Base-by-base conservation (phyloP, 768 basidiomycete genomes). In the Tulasnella sp. region DNA sequence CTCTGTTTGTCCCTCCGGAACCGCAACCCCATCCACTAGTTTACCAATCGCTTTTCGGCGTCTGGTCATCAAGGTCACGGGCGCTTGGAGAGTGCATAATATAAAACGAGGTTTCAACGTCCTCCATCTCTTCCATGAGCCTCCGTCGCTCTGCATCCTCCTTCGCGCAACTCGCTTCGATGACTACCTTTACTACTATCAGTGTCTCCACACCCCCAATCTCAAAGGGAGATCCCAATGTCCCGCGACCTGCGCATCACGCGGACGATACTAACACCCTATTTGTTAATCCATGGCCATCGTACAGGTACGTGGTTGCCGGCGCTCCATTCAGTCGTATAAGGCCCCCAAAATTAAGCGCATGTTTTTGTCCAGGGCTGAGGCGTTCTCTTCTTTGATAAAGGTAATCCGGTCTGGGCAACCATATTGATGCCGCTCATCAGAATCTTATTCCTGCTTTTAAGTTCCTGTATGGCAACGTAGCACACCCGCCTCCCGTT, bases 221-320 rank as follows among this genome's bases (percentile, higher is more conserved):
- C 54, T 12, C 54, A 22, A n/a, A 54, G 54, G 22, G 24, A 7
- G 54, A 54, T n/a, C 54, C 54, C 7, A 54, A n/a, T 11, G n/a
- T 4, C 9, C 24, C 44, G 1, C 40, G 79, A 16, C 79, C 79
- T 40, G 72, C 75, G 28, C 79, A 80, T 76, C 79, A 80, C 22
- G 31, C 76, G n/a, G 76, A 80, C 31, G 50, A 80, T 24, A 24
- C 20, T 16, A 80, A 80, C n/a, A 46, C 41, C 58, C 42, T 60
- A 20, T 81, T 81, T 41, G 76, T 75, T n/a, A 83, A 83, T 69
- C 83, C 83, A 6, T 69, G 64, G 64, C 64, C 28, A 31, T 69
- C 64, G 16, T 69, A 31, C 64, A 69, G 64, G 64, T 69, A 31
- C 6, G 24, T 16, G 9, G 46, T 60, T 60, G 2, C 31, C n/a